These are phyloP conservation scores for Elasticomyces elasticus DNA, from an alignment of 495 filamentous ascomycete genomes.

Conservation along the genomic window DNA sequence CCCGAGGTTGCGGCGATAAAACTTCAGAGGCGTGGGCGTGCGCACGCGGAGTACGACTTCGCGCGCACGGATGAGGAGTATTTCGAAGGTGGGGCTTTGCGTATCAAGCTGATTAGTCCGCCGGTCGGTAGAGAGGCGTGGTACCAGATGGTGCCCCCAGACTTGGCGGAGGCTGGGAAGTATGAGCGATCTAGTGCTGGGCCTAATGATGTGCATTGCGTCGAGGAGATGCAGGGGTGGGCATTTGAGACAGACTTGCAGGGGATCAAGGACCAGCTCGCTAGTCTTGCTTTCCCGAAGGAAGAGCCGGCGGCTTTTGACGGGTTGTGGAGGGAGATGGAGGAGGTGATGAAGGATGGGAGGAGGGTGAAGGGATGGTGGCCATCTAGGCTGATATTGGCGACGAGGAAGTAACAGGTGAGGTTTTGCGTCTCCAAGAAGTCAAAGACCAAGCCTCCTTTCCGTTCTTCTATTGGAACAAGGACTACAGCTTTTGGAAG, in stretches of 20 bases:
- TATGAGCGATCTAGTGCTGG: constrained; percentile 11
- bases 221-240: constrained; percentile 19
- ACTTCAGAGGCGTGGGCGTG: too few species aligned
- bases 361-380: neutral
- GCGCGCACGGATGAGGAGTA: too few species aligned
- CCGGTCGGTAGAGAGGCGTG: neutral
- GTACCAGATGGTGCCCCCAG: neutral
- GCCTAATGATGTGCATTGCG: constrained; percentile 5
- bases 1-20: too few species aligned
- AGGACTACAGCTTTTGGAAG: too few species aligned
- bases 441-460: too few species aligned
- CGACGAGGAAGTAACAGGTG: neutral
- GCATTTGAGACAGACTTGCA: constrained; percentile 14
- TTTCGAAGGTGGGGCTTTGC: neutral
- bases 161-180: neutral
- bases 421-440: too few species aligned
- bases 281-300: constrained; percentile 7
- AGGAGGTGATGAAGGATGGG: neutral
- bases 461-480: too few species aligned
- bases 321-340: neutral
- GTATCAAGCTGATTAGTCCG: neutral
- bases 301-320: neutral
- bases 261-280: constrained; percentile 15
- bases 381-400: neutral
- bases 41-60: too few species aligned